These are phyloP conservation scores for Dactylellina cionopaga DNA, from an alignment of 2,329 filamentous ascomycete species.

Conservation along the genomic window DNA sequence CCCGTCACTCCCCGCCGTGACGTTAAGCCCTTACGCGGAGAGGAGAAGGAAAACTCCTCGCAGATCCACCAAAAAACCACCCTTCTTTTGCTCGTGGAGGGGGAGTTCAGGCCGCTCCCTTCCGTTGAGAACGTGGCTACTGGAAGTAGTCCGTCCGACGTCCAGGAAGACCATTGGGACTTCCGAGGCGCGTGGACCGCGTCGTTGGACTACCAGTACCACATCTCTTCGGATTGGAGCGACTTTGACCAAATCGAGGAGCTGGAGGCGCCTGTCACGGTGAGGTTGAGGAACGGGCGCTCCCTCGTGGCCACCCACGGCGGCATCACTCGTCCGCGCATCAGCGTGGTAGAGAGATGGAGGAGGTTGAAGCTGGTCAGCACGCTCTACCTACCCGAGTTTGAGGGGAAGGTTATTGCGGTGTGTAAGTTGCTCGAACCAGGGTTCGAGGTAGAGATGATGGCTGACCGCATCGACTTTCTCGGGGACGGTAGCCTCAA, in stretches of 20 bases:
- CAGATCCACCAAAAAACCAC: constrained; percentile 14
- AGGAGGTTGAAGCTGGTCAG: constrained; percentile 3
- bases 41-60: constrained; percentile 24
- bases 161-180: constrained; percentile 1
- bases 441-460: constrained; percentile 6
- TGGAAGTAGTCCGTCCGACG: neutral
- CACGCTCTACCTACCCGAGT: constrained; percentile 18
- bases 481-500: neutral
- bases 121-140: no score
- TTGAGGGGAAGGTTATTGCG: constrained; percentile 28
- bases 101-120: no score
- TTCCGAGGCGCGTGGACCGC: constrained; percentile 20
- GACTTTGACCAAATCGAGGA: constrained; percentile 27
- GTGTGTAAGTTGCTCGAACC: neutral
- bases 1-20: constrained; percentile 15
- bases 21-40: constrained; percentile 3
- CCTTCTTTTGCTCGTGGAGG: neutral
- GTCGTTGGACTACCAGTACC: constrained; percentile 22
- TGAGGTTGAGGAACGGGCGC: constrained; percentile 22
- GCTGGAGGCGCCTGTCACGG: neutral
- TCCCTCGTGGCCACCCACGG: constrained; percentile 6
- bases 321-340: neutral
- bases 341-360: neutral
- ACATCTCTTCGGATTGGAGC: constrained; percentile 24
- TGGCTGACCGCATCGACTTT: neutral